Evolutionary conservation across 2,329 filamentous ascomycete genomes (phyloP).

Genomic region (Didymellaceae sp.): DNA sequence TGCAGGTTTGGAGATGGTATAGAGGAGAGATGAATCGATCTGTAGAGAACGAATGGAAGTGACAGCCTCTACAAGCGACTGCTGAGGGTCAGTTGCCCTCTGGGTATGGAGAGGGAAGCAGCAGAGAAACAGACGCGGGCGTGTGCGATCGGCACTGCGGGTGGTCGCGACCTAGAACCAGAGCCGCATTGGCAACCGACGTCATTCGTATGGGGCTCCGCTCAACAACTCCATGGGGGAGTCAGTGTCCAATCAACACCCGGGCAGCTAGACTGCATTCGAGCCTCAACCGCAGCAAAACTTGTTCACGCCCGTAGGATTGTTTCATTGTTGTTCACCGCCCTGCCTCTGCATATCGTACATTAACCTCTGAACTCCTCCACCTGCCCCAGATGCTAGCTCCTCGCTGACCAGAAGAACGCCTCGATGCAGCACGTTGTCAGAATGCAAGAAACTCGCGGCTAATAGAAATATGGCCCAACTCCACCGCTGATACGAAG

Average conservation of each 20-base stretch:
- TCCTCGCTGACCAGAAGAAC: constrained; percentile 17
- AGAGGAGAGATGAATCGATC: constrained; percentile 15
- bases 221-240: constrained; percentile 24
- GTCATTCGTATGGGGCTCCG: constrained; percentile 28
- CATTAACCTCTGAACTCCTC: constrained; percentile 25
- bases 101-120: constrained; percentile 24
- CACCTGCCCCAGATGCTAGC: constrained; percentile 29
- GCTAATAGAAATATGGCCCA: constrained; percentile 32
- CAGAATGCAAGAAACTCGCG: constrained; percentile 31
- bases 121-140: constrained; percentile 12
- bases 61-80: constrained; percentile 11
- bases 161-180: constrained; percentile 29
- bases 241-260: constrained; percentile 11
- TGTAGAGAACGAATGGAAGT: background rate
- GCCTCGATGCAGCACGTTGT: constrained; percentile 25
- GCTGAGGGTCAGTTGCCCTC: constrained; percentile 28
- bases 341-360: constrained; percentile 29
- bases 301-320: constrained; percentile 12
- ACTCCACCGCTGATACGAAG: constrained; percentile 45
- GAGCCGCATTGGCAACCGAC: constrained; percentile 29
- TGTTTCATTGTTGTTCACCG: constrained; percentile 20
- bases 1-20: constrained; percentile 4
- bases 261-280: constrained; percentile 12
- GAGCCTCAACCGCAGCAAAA: constrained; percentile 15
- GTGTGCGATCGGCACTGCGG: constrained; percentile 31